Evolutionary conservation across 140 eudicot species (phyloP).

Genomic region (Ambrosia hybrid): DNA sequence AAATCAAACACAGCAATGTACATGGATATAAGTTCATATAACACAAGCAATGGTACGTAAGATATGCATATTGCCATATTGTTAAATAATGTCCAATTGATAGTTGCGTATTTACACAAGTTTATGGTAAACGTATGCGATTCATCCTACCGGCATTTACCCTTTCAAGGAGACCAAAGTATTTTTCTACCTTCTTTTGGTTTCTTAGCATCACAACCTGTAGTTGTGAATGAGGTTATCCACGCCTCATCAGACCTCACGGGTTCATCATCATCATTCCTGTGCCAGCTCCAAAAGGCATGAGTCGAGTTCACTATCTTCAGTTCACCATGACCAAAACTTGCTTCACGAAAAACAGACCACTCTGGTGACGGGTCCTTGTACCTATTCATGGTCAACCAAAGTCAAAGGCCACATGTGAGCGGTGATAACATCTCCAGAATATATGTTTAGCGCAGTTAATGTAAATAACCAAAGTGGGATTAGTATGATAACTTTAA

Average conservation of each 20-base stretch:
- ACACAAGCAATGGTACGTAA: not conserved
- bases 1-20: not conserved
- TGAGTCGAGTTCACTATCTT: not conserved
- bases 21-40: not conserved
- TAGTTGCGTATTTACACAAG: not conserved
- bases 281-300: constrained; percentile 7
- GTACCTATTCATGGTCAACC: constrained; percentile 47
- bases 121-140: not conserved
- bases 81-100: not conserved
- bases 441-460: not conserved
- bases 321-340: constrained; percentile 1
- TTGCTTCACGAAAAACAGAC: constrained; percentile 41
- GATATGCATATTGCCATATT: not conserved
- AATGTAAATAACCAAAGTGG: not conserved
- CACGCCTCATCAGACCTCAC: constrained; percentile 87
- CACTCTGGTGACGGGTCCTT: constrained; percentile 76
- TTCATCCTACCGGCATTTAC: not conserved
- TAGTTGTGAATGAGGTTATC: constrained; percentile 66
- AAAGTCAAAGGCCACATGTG: not conserved
- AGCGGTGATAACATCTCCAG: not conserved
- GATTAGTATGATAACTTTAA: no score
- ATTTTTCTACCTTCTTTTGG: constrained; percentile 36
- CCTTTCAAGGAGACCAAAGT: constrained; percentile 40
- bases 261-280: constrained; percentile 93
- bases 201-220: constrained; percentile 54